phyloP scores from a whole-genome alignment of 1,284 basidiomycete genomes.

The Ustilago tritici region DNA sequence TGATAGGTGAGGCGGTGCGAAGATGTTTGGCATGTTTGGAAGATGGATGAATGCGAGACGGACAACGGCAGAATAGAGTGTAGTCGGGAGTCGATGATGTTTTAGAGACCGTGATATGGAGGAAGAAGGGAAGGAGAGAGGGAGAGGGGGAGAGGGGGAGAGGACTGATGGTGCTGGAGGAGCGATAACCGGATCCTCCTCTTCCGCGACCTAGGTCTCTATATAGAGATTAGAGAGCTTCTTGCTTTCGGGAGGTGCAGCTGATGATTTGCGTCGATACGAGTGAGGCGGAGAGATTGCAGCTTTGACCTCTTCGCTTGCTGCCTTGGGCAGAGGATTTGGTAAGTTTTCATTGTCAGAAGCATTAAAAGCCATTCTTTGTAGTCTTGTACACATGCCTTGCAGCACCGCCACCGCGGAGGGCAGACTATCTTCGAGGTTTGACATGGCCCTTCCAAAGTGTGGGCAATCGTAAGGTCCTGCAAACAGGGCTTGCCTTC shows the following conservation, averaged over 20 bases:
- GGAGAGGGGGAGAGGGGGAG: neutral
- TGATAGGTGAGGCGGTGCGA: neutral
- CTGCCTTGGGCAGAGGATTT: neutral
- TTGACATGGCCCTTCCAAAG: neutral
- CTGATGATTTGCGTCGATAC: neutral
- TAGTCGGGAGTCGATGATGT: neutral
- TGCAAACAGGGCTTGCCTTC: neutral
- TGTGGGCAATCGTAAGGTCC: neutral
- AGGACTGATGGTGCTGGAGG: neutral
- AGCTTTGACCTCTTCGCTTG: neutral
- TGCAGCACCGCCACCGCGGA: too few relatives aligned
- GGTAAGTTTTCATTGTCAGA: neutral
- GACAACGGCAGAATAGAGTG: neutral
- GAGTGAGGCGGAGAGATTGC: neutral
- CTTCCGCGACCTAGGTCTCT: neutral
- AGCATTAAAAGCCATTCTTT: neutral
- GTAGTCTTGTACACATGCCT: too few relatives aligned
- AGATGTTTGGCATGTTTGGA: neutral
- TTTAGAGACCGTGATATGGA: neutral
- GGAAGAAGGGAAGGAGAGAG: neutral
- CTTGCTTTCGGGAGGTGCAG: neutral
- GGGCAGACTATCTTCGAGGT: neutral
- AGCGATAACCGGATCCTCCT: neutral
- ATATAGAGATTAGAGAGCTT: neutral
- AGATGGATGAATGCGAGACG: neutral